These are phyloP conservation scores for Grosmannia serpens DNA, from an alignment of 2,329 filamentous ascomycete genomes.

Conservation along the genomic window DNA sequence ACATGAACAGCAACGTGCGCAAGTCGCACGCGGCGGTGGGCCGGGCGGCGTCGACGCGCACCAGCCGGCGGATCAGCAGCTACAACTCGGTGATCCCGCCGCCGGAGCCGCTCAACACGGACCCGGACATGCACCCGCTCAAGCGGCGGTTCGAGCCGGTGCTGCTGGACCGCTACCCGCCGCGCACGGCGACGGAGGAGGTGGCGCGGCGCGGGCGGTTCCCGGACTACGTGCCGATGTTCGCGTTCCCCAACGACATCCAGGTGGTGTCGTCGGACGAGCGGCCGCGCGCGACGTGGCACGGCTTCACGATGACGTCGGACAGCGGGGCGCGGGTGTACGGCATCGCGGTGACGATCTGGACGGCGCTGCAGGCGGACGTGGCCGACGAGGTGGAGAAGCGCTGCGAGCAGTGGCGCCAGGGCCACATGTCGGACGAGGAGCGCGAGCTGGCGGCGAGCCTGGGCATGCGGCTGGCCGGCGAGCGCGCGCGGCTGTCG, in stretches of 20 bases:
- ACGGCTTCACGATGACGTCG: slow-evolving; percentile 96
- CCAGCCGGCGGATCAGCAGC: slow-evolving; percentile 81
- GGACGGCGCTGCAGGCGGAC: slow-evolving; percentile 74
- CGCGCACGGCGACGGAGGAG: slow-evolving; percentile 71
- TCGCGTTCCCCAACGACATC: slow-evolving; percentile 96
- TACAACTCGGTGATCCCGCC: slow-evolving; percentile 97
- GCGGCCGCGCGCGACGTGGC: slow-evolving; percentile 91
- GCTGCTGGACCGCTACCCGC: slow-evolving; percentile 87
- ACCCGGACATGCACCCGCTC: slow-evolving; percentile 90
- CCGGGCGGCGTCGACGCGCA: slow-evolving; percentile 51
- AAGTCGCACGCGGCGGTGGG: neutral
- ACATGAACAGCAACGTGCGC: slow-evolving; percentile 64
- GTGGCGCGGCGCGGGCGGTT: slow-evolving; percentile 71
- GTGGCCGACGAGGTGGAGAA: slow-evolving; percentile 75
- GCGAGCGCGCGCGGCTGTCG: slow-evolving; percentile 81
- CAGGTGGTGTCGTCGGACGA: slow-evolving; percentile 94
- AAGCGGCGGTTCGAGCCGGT: slow-evolving; percentile 92
- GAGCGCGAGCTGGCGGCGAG: slow-evolving; percentile 89
- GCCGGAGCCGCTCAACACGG: slow-evolving; percentile 79
- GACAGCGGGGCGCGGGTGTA: slow-evolving; percentile 87
- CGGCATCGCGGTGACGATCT: slow-evolving; percentile 82
- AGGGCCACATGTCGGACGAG: slow-evolving; percentile 76
- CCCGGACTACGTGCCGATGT: slow-evolving; percentile 98
- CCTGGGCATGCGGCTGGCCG: slow-evolving; percentile 74
- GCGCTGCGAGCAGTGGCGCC: slow-evolving; percentile 76